phyloP scores from a whole-genome alignment of 805 yeast species.

The Wickerhamomyces hampshirensis region DNA sequence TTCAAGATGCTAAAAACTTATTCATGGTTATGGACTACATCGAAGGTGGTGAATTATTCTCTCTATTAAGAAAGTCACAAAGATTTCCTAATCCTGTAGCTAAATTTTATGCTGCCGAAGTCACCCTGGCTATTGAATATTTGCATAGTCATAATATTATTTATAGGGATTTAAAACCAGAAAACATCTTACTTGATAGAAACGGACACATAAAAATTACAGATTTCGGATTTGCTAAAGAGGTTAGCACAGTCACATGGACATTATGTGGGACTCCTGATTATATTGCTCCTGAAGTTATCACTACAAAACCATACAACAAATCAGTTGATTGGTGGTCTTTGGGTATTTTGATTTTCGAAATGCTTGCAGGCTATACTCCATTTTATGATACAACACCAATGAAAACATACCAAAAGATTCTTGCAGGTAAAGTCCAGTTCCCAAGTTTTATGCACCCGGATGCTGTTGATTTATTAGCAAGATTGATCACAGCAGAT shows the following conservation, averaged over 20 bases:
- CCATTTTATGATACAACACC: conserved; percentile 93
- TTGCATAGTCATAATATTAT: conserved; percentile 81
- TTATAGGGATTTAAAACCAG: conserved; percentile 91
- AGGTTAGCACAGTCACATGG: conserved; percentile 87
- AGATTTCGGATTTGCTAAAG: conserved; percentile 94
- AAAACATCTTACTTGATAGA: conserved; percentile 80
- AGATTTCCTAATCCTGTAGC: conserved; percentile 95
- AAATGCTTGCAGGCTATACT: conserved; percentile 93
- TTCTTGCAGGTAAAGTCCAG: conserved; percentile 70
- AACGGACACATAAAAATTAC: conserved; percentile 90
- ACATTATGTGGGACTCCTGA: conserved; percentile 95
- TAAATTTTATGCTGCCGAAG: conserved; percentile 94
- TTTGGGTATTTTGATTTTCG: conserved; percentile 83
- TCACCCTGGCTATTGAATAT: conserved; percentile 77
- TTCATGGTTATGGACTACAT: conserved; percentile 97
- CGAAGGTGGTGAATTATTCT: conserved; percentile 93
- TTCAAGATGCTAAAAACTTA: conserved; percentile 77
- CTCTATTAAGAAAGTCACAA: conserved; percentile 79
- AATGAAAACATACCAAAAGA: conserved; percentile 92
- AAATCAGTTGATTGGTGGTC: conserved; percentile 99
- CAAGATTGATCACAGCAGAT: conserved; percentile 74
- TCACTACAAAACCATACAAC: conserved; percentile 89
- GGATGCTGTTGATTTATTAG: conserved; percentile 71
- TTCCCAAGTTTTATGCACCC: conserved; percentile 76
- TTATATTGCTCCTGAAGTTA: conserved; percentile 94